Evolutionary conservation across 2,329 filamentous ascomycete genomes (phyloP), one percentile per base, ranked within the genome.

Genomic region (Trichoderma sp.): DNA sequence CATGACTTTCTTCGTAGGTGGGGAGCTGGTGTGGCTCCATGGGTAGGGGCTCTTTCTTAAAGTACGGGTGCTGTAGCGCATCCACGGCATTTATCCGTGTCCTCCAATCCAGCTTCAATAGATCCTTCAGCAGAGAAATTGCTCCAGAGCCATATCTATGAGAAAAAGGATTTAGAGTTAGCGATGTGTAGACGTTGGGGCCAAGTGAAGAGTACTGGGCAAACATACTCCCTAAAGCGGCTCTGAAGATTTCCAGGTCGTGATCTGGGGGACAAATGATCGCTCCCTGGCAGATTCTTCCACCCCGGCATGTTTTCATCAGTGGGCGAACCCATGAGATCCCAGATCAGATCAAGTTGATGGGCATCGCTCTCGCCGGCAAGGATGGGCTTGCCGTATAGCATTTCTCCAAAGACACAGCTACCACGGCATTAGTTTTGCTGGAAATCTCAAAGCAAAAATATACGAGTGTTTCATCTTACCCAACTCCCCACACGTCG

Each of bases 321-420:
- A 0, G 87, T 97, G 0, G 96, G 96, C 0, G 93, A 91, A 16
- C 96, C 96, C 73, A 97, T 91, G 49, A 99, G 85, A 72, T 94
- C 92, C 81, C 97, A 99, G 69, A 99, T 98, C 58, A 97, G 89
- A 14, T 97, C 91, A 14, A 96, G 89, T 79, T 99, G 96, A 76
- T 97, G 91, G 7, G 88, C 81, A 76, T 99, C 96, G 74, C 91
- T 96, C 73, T 93, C 93, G 14, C 96, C 96, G 8, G 94, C 88
- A 54, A 99, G 85, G 65, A 99, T 98, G 0, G 96, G 96, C 78
- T 95, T 97, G 46, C 93, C 90, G 74, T 93, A 89, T 72, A 97
- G 91, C 95, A 99, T 99, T 78, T 99, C 96, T 63, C 94, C 96
- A 80, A 99, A 97, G 2, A 99, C 94, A 77, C 96, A 99, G n/a